A percentile compares a stretch with the other conserved stretches of the same genome.
phyloP scores from a whole-genome alignment of 2,329 filamentous ascomycete genomes.

The Gaeumannomyces tritici region DNA sequence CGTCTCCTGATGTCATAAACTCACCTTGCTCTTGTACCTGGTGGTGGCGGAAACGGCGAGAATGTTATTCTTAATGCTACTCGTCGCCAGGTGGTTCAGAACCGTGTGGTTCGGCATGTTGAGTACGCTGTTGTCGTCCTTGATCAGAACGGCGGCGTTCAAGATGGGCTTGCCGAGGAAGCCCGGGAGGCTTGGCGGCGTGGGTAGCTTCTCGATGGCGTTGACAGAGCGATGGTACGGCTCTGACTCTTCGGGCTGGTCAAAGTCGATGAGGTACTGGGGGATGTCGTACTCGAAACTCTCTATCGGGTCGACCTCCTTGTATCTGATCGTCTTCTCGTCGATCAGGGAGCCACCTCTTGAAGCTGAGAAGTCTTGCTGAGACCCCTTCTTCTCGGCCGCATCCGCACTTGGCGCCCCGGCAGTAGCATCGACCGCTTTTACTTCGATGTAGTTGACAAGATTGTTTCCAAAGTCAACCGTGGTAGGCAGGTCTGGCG shows the following conservation, averaged over 20 bases:
- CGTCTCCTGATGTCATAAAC: constrained; percentile 12
- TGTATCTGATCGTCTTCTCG: constrained; percentile 40
- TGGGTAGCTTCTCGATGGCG: constrained; percentile 70
- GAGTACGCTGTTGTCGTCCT: constrained; percentile 95
- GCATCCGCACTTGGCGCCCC: constrained; percentile 15
- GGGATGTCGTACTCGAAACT: constrained; percentile 69
- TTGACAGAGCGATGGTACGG: constrained; percentile 64
- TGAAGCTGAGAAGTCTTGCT: constrained; percentile 15
- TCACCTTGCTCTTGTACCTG: constrained; percentile 90
- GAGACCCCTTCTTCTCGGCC: constrained; percentile 16
- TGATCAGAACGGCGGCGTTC: constrained; percentile 84
- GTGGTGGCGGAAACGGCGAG: constrained; percentile 93
- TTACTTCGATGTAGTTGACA: constrained; percentile 96
- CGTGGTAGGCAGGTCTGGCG: constrained; percentile 78
- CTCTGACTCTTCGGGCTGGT: constrained; percentile 70
- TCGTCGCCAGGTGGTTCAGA: constrained; percentile 91
- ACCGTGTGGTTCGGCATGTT: constrained; percentile 97
- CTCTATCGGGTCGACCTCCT: constrained; percentile 42
- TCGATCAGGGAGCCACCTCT: constrained; percentile 19
- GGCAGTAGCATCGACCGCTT: constrained; percentile 53
- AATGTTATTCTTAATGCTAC: constrained; percentile 94
- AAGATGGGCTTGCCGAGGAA: constrained; percentile 92
- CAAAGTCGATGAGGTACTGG: constrained; percentile 76
- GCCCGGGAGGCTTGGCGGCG: constrained; percentile 75
- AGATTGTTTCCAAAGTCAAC: constrained; percentile 97